Percentiles rank a stretch among this genome's conserved stretches.
phyloP scores from a whole-genome alignment of 768 basidiomycete genomes.

The Mycena leptocephala region DNA sequence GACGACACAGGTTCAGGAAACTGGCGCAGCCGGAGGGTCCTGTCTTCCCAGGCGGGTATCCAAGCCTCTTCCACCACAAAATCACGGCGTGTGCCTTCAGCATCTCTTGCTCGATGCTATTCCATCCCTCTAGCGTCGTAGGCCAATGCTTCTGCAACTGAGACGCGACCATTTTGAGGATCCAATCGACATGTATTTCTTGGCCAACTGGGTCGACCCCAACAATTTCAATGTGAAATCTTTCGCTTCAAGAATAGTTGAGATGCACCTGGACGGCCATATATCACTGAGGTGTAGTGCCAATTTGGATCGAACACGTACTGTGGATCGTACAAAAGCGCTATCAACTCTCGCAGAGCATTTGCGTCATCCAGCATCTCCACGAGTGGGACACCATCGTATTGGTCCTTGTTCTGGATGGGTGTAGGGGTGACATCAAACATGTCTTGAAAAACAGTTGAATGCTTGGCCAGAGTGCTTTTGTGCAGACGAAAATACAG shows the following conservation, averaged over 20 bases:
- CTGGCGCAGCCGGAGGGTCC: not conserved
- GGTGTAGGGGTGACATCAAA: not conserved
- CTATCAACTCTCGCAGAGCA: not conserved
- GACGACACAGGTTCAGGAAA: constrained; percentile 13
- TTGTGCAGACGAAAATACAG: constrained; percentile 4
- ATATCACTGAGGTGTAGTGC: not conserved
- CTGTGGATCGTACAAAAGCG: constrained; percentile 11
- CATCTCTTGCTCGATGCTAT: not conserved
- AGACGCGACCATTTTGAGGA: not conserved
- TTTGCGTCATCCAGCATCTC: constrained; percentile 15
- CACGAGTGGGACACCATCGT: constrained; percentile 12
- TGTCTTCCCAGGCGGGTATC: not conserved
- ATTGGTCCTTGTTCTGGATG: not conserved
- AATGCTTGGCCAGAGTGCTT: not conserved
- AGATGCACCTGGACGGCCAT: not conserved
- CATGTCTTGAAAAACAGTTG: constrained; percentile 8
- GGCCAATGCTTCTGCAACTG: constrained; percentile 12
- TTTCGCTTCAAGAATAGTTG: not conserved
- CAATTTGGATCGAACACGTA: not conserved
- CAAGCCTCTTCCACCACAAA: not conserved
- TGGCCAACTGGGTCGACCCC: not conserved
- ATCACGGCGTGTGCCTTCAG: not conserved
- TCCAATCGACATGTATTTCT: constrained; percentile 26
- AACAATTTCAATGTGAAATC: not conserved
- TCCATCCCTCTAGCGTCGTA: not conserved